phyloP scores from a whole-genome alignment of 495 filamentous ascomycete species.

The Hypoxylon lenormandii region DNA sequence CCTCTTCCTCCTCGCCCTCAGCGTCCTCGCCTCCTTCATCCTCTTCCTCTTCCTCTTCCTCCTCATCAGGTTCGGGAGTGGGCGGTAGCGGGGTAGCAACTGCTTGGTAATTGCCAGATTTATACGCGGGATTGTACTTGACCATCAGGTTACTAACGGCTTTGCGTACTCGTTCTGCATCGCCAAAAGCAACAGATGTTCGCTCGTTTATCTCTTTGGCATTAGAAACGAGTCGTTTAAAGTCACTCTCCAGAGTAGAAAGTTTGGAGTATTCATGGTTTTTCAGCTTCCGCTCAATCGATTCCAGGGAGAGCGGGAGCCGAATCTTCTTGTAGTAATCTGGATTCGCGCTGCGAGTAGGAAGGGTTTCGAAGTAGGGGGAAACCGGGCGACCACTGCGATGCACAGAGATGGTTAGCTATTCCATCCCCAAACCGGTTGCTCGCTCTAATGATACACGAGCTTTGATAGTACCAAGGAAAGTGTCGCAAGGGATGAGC shows the following conservation, averaged over 20 bases:
- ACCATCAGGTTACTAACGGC: slow-evolving; percentile 79
- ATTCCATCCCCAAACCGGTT: slow-evolving; percentile 13
- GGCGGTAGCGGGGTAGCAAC: slow-evolving; percentile 73
- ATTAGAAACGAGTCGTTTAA: slow-evolving; percentile 81
- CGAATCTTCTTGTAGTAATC: slow-evolving; percentile 79
- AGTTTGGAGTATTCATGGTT: slow-evolving; percentile 71
- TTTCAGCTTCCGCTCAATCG: slow-evolving; percentile 76
- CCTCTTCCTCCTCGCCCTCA: slow-evolving; percentile 45
- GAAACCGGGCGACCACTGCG: slow-evolving; percentile 74
- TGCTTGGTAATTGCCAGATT: slow-evolving; percentile 68
- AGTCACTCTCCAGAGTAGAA: slow-evolving; percentile 74
- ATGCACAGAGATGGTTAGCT: slow-evolving; percentile 31
- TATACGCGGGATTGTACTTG: slow-evolving; percentile 79
- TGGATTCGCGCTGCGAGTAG: slow-evolving; percentile 70
- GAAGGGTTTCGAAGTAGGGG: slow-evolving; percentile 76
- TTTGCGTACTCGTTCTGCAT: slow-evolving; percentile 81
- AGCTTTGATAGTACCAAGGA: background rate
- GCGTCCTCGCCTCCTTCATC: slow-evolving; percentile 48
- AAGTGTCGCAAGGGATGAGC: background rate
- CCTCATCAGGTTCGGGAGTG: slow-evolving; percentile 51
- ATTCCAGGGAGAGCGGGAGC: slow-evolving; percentile 79
- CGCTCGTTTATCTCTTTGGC: slow-evolving; percentile 78
- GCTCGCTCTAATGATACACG: background rate
- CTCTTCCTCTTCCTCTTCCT: slow-evolving; percentile 44
- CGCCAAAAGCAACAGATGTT: slow-evolving; percentile 72